Base-by-base conservation (phyloP, 805 yeast genomes). In the Candida verbasci region DNA sequence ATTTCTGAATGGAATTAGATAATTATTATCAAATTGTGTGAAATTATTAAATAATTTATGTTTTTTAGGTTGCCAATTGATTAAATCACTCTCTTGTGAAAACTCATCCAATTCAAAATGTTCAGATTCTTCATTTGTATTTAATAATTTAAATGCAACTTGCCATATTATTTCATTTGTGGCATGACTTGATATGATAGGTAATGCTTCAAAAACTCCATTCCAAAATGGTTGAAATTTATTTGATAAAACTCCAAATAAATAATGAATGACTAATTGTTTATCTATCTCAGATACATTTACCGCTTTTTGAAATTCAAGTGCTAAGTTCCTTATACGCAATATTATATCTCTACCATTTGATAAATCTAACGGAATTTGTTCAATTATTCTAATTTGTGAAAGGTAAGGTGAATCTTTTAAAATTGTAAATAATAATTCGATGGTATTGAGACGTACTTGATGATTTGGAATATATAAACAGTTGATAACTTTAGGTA, bases 171-270 rank as follows among this genome's bases (percentile, higher is more conserved):
- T 33, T 0, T 56, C 58, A 12, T 70, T 65, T 27, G 62, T 53
- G 3, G 42, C 39, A 31, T 31, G 34, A 4, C 35, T 37, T 2
- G 27, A 24, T 12, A 82, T 56, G 3, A 56, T 50, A 1, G 80
- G 75, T 4, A 86, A 50, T 3, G 74, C 70, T 42, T 82, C 91
- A 37, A 70, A 61, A 2, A 84, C 83, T 4, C 83, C 87, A 14
- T 76, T 72, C 95, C 96, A 88, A 10, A 83, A 71, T 1, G 97
- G 97, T 38, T 86, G 83, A 47, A 91, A 87, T 40, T 76, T 74
- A 23, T 80, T 79, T 3, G 86, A 68, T 29, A 89, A 59, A 41
- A 84, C 69, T 23, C 97, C 97, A 37, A 66, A 52, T 16, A 57
- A 35, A 35, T 47, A 66, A 20, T 52, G 46, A 46, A 83, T 72